A percentile compares a stretch with the other conserved stretches of the same genome.
Evolutionary conservation across 1,139 yeast species (phyloP).

Genomic region (Geotrichum candidum): DNA sequence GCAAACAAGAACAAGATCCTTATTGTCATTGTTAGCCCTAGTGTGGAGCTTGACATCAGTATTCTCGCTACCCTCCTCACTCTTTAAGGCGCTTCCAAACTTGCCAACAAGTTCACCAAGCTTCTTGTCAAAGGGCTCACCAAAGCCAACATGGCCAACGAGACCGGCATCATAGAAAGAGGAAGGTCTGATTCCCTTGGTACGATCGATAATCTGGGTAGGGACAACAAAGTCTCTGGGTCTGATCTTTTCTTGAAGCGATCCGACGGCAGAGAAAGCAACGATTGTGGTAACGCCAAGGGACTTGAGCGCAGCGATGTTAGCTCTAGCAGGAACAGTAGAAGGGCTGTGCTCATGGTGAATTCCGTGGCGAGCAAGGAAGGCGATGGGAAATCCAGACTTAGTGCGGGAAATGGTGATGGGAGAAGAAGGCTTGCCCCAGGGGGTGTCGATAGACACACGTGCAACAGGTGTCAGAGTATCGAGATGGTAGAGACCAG

Average conservation of each 20-base stretch:
- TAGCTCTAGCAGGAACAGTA: slow-evolving; percentile 89
- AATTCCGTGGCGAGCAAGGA: slow-evolving; percentile 88
- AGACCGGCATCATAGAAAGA: slow-evolving; percentile 89
- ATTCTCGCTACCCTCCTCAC: slow-evolving; percentile 28
- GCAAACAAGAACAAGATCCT: slow-evolving; percentile 78
- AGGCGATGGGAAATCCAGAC: slow-evolving; percentile 82
- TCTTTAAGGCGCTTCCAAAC: slow-evolving; percentile 52
- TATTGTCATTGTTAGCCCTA: slow-evolving; percentile 44
- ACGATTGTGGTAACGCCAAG: slow-evolving; percentile 82
- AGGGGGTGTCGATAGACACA: slow-evolving; percentile 77
- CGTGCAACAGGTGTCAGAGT: slow-evolving; percentile 81
- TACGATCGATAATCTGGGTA: slow-evolving; percentile 91
- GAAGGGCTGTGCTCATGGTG: slow-evolving; percentile 86
- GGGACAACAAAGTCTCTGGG: slow-evolving; percentile 96
- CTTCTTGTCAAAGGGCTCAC: slow-evolving; percentile 86
- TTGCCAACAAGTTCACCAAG: slow-evolving; percentile 61
- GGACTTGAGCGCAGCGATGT: slow-evolving; percentile 88
- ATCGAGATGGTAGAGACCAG: slow-evolving; percentile 88
- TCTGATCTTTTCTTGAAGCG: slow-evolving; percentile 77
- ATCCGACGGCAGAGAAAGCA: slow-evolving; percentile 96
- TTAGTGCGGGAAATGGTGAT: slow-evolving; percentile 77
- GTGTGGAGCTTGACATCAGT: slow-evolving; percentile 47
- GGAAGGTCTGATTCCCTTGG: slow-evolving; percentile 88
- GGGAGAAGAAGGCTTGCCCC: slow-evolving; percentile 96
- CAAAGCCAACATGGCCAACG: slow-evolving; percentile 96